Conservation (phyloP, 1,284 basidiomycete species). For the Moesziomyces parantarcticus region DNA sequence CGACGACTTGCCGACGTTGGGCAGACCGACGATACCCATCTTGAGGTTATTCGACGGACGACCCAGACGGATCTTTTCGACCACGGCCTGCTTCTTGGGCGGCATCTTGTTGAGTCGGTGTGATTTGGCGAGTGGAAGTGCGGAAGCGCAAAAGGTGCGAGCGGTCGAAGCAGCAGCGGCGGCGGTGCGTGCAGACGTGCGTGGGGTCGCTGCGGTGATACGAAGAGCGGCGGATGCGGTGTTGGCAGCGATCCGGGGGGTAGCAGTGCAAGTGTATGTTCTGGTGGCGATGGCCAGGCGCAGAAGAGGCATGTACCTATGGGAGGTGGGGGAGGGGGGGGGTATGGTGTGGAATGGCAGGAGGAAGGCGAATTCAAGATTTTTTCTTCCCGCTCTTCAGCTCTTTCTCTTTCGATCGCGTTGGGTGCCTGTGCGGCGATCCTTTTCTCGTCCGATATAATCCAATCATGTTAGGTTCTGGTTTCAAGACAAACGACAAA, state of each 20-base stretch:
- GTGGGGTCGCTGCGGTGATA: neutral
- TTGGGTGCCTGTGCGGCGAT: neutral
- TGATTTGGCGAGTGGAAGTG: conserved; percentile 32
- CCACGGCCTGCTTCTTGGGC: conserved; percentile 56
- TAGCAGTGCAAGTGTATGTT: conserved; percentile 4
- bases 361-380: neutral
- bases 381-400: neutral
- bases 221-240: conserved; percentile 1
- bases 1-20: conserved; percentile 67
- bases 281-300: conserved; percentile 29
- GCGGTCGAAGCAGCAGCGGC: conserved; percentile 3
- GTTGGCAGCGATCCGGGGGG: too few species aligned
- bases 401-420: neutral
- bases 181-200: neutral
- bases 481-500: neutral
- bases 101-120: conserved; percentile 55
- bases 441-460: neutral
- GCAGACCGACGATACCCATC: conserved; percentile 68
- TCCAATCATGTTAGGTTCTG: neutral
- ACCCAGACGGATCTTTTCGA: conserved; percentile 63
- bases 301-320: conserved; percentile 36
- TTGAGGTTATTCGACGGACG: conserved; percentile 67
- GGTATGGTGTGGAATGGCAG: too few species aligned
- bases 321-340: neutral
- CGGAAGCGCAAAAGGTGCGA: conserved; percentile 31